Conservation (phyloP, 768 basidiomycete genomes). For the Mycena floridula region DNA sequence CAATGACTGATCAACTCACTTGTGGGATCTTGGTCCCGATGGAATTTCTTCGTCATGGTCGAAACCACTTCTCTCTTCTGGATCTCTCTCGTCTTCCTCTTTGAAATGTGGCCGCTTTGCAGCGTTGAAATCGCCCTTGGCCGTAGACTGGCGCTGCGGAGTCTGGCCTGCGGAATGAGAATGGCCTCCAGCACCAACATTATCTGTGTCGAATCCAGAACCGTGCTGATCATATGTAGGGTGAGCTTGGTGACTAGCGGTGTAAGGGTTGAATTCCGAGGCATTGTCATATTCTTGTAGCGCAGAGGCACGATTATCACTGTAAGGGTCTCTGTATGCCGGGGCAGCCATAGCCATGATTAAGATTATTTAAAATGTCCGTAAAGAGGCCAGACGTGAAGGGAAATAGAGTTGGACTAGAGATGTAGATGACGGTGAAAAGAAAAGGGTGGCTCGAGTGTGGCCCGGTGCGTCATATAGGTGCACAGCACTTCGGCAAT, state of each 20-base stretch:
- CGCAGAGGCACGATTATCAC: slow-evolving; percentile 18
- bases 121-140: background rate
- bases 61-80: slow-evolving; percentile 30
- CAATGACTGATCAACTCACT: slow-evolving; percentile 13
- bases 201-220: slow-evolving; percentile 30
- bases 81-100: slow-evolving; percentile 9
- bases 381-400: too few relatives aligned
- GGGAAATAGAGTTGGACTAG: too few relatives aligned
- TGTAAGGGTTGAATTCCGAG: slow-evolving; percentile 41
- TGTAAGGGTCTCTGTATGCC: slow-evolving; percentile 53
- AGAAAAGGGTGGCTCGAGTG: too few relatives aligned
- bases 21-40: slow-evolving; percentile 22
- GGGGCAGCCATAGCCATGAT: too few relatives aligned
- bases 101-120: background rate
- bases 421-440: too few relatives aligned
- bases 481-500: too few relatives aligned
- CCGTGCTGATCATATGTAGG: slow-evolving; percentile 48
- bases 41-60: slow-evolving; percentile 35
- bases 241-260: slow-evolving; percentile 33
- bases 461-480: too few relatives aligned
- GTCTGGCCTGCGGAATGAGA: slow-evolving; percentile 16
- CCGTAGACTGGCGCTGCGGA: slow-evolving; percentile 15
- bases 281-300: slow-evolving; percentile 22
- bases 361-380: too few relatives aligned
- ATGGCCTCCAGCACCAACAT: too few relatives aligned